These are phyloP conservation scores for Tolypocladium ovalisporum DNA, from an alignment of 2,329 filamentous ascomycete species.

Conservation along the genomic window DNA sequence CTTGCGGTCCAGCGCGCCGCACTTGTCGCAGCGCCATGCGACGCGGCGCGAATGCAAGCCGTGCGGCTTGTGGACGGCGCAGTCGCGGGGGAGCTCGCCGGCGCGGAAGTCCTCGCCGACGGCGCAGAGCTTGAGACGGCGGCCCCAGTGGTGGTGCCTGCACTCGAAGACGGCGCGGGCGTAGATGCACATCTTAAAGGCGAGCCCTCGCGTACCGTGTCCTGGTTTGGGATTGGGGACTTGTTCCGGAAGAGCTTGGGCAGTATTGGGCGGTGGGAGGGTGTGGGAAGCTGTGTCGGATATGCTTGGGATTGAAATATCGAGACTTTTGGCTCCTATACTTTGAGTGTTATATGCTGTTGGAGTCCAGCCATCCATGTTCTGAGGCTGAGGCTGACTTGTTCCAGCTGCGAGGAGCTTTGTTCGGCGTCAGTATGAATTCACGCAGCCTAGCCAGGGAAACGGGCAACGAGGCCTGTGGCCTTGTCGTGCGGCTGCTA, in stretches of 20 bases:
- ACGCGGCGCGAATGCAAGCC: conserved; percentile 10
- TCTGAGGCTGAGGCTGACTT: not conserved
- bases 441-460: not conserved
- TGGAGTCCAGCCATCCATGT: not conserved
- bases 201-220: not conserved
- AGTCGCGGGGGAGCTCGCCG: conserved; percentile 6
- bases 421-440: not conserved
- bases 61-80: conserved; percentile 10
- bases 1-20: conserved; percentile 9
- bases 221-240: not conserved
- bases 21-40: conserved; percentile 12
- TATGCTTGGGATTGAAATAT: not conserved
- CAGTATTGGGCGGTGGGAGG: not conserved
- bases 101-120: conserved; percentile 6
- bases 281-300: not conserved
- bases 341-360: not conserved
- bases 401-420: not conserved
- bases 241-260: not conserved
- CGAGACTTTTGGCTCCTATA: not conserved
- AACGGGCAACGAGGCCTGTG: not conserved
- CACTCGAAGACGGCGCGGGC: conserved; percentile 13
- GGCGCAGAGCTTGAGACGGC: conserved; percentile 11
- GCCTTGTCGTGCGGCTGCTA: not conserved
- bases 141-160: conserved; percentile 15
- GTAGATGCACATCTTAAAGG: conserved; percentile 16